Percentiles rank a stretch among this genome's conserved stretches.
Conservation (phyloP, 164 flowering plant species). For the Chimonanthus salicifolius region DNA sequence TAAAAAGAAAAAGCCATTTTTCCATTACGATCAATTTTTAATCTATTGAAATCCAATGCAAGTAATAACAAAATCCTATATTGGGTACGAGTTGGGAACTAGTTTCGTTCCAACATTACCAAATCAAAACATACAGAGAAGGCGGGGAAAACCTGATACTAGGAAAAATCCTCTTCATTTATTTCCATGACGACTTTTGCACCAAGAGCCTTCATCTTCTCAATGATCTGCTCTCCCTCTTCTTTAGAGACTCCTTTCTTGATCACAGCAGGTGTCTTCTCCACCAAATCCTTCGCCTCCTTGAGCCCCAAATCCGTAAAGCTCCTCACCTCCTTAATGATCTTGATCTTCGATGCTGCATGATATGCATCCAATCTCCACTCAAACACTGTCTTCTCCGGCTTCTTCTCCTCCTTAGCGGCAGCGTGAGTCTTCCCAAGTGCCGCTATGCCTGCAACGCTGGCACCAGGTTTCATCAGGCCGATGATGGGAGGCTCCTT, state of each 20-base stretch:
- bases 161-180: constrained; percentile 7
- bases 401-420: constrained; percentile 68
- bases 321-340: constrained; percentile 73
- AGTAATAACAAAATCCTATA: not conserved
- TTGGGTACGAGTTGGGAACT: not conserved
- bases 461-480: constrained; percentile 68
- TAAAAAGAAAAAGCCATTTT: not conserved
- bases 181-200: constrained; percentile 73
- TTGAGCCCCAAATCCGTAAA: constrained; percentile 66
- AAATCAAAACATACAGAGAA: not conserved
- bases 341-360: constrained; percentile 65
- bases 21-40: not conserved
- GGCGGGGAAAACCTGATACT: not conserved
- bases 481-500: constrained; percentile 56
- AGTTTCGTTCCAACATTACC: not conserved
- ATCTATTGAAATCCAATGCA: not conserved
- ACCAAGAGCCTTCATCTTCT: constrained; percentile 77
- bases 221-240: constrained; percentile 65
- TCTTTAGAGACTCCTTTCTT: constrained; percentile 78
- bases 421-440: constrained; percentile 26
- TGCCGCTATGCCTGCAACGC: constrained; percentile 24
- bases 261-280: constrained; percentile 66
- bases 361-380: constrained; percentile 63
- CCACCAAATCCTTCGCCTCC: constrained; percentile 86
- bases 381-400: constrained; percentile 76